Percentiles rank a stretch among this genome's conserved stretches.
Conservation (phyloP, 805 yeast genomes). For the Candida nitratophila region DNA sequence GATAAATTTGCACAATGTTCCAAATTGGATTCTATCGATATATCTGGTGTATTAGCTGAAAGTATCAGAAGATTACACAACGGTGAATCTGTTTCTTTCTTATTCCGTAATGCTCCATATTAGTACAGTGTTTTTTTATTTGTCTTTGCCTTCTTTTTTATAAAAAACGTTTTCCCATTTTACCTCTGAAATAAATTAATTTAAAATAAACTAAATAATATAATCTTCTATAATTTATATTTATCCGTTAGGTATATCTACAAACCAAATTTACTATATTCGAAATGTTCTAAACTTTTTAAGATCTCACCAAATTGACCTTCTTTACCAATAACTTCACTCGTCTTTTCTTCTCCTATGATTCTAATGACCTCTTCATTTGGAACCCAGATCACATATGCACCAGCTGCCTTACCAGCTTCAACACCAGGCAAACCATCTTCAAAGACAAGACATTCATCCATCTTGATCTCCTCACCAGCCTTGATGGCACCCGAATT, state of each 20-base stretch:
- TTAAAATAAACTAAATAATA: neutral
- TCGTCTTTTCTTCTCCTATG: slow-evolving; percentile 40
- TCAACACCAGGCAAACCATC: slow-evolving; percentile 91
- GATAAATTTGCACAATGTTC: slow-evolving; percentile 53
- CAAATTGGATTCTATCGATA: slow-evolving; percentile 61
- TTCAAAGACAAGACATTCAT: slow-evolving; percentile 86
- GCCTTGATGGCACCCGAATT: slow-evolving; percentile 18
- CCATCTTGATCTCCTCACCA: slow-evolving; percentile 45
- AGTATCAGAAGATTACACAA: slow-evolving; percentile 79
- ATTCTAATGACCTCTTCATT: slow-evolving; percentile 62
- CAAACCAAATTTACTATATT: slow-evolving; percentile 39
- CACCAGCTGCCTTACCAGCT: slow-evolving; percentile 79
- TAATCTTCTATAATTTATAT: slow-evolving; percentile 1
- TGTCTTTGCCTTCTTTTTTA: too few relatives aligned
- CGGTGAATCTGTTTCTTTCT: slow-evolving; percentile 78
- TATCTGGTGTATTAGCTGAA: slow-evolving; percentile 71
- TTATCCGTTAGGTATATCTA: too few relatives aligned
- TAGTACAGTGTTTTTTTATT: slow-evolving; percentile 5
- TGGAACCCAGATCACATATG: slow-evolving; percentile 92
- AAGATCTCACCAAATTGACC: slow-evolving; percentile 50
- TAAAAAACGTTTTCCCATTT: too few relatives aligned
- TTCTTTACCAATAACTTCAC: slow-evolving; percentile 34
- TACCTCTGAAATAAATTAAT: neutral
- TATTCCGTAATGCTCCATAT: slow-evolving; percentile 62
- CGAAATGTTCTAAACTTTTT: slow-evolving; percentile 44